phyloP scores from a whole-genome alignment of 2,329 filamentous ascomycete species.

The Fusarium praegraminearum region DNA sequence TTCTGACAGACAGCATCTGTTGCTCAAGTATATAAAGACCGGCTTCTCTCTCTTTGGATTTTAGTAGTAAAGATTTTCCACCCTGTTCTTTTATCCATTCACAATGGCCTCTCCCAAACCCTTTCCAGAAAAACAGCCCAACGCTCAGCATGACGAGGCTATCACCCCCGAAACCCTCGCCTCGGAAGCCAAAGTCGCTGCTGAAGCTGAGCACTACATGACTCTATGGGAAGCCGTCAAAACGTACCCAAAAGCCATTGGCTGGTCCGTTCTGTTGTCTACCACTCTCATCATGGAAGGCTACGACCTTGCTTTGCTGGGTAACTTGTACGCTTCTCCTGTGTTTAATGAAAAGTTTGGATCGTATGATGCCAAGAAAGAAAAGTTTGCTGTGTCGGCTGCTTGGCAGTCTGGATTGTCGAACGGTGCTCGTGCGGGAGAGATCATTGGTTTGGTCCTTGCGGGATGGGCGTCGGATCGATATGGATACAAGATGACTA shows the following conservation, averaged over 20 bases:
- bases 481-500: slow-evolving; percentile 63
- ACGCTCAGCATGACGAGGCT: slow-evolving; percentile 46
- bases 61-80: no score
- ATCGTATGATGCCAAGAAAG: slow-evolving; percentile 48
- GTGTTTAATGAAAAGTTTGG: slow-evolving; percentile 62
- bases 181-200: slow-evolving; percentile 56
- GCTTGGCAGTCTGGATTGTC: slow-evolving; percentile 69
- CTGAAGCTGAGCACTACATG: slow-evolving; percentile 58
- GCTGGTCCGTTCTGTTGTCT: slow-evolving; percentile 61
- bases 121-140: slow-evolving; percentile 36
- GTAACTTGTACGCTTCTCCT: slow-evolving; percentile 62
- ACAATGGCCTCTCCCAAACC: slow-evolving; percentile 44
- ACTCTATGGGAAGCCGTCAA: slow-evolving; percentile 55
- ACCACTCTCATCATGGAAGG: slow-evolving; percentile 64
- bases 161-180: slow-evolving; percentile 45
- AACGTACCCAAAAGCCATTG: slow-evolving; percentile 61
- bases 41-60: not conserved
- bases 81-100: not conserved
- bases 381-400: slow-evolving; percentile 62
- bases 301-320: slow-evolving; percentile 64
- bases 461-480: slow-evolving; percentile 65
- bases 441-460: slow-evolving; percentile 66
- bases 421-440: slow-evolving; percentile 65
- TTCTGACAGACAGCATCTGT: not conserved
- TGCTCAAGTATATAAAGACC: slow-evolving; percentile 27